Base-by-base conservation (phyloP, 1,284 basidiomycete species). In the Ceratobasidium sp. region DNA sequence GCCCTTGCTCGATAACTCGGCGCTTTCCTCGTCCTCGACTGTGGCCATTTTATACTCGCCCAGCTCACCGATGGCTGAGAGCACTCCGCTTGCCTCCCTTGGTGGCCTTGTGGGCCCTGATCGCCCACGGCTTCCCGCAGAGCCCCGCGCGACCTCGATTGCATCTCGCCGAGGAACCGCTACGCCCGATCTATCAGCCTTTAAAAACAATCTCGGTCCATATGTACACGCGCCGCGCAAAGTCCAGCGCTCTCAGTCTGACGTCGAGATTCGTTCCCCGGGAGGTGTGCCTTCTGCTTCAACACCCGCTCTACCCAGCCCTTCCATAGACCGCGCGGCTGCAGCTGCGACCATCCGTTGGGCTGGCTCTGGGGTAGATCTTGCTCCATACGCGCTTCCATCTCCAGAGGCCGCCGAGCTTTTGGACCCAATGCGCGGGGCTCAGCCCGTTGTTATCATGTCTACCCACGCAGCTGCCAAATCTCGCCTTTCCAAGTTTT, bases 261-360 rank as follows among this genome's bases (percentile, higher is more conserved):
- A 80, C 65, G 80, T 84, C 20, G 81, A 86, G 44, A 87, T 78
- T 66, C 38, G 59, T 40, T 59, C 77, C 12, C 69, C 78, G 6
- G 67, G 65, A 20, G 79, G 74, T n/a, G 62, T 75, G 7, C 73
- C 73, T 1, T 28, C 59, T 3, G 20, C 66, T 38, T 62, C 66
- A 2, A 56, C 48, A 3, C 68, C 52, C 26, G 54, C 54, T n/a
- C 42, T 76, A 40, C 68, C 65, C 50, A 79, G 68, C 56, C 71
- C 75, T 15, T 66, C 73, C 17, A 56, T 78, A n/a, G 69, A 78
- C 52, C 78, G 79, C 15, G 75, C 90, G 20, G 89, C 94, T 0
- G 89, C 93, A 0, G 95, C 94, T 0, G 95, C 95, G 0, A 93
- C 95, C 0, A 91, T 96, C 84, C 92, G 95, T 33, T 92, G 92